These are phyloP conservation scores for Adansonia grandidieri DNA, from an alignment of 441 rosid species.

Conservation along the genomic window DNA sequence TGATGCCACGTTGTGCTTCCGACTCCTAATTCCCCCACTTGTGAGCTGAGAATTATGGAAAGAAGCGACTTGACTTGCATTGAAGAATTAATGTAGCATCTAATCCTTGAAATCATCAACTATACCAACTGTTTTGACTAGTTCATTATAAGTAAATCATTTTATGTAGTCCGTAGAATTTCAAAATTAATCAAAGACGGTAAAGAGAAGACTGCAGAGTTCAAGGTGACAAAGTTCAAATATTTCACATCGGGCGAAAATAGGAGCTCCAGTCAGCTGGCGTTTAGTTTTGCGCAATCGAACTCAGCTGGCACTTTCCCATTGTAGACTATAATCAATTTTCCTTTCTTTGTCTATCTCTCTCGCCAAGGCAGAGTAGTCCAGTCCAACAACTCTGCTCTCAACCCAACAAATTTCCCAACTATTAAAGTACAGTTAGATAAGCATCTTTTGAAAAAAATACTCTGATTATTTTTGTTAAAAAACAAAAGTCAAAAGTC, in stretches of 20 bases:
- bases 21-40: no score
- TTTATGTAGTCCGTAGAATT: neutral
- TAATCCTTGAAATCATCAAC: no score
- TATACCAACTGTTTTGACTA: neutral
- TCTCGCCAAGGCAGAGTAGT: neutral
- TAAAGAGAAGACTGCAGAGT: neutral
- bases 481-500: neutral
- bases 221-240: neutral
- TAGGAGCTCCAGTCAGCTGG: no score
- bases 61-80: no score
- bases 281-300: neutral
- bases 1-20: neutral
- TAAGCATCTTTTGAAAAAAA: neutral
- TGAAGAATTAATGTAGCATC: no score
- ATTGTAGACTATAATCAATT: slow-evolving; percentile 4
- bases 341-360: neutral
- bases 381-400: neutral
- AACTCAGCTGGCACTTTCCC: neutral
- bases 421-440: slow-evolving; percentile 2
- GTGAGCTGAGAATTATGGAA: no score
- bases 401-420: neutral
- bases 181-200: neutral
- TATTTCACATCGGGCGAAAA: neutral
- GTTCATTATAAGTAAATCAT: neutral
- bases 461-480: neutral